Base-by-base conservation (phyloP, 1,284 basidiomycete genomes). In the Cutaneotrichosporon dermatis region DNA sequence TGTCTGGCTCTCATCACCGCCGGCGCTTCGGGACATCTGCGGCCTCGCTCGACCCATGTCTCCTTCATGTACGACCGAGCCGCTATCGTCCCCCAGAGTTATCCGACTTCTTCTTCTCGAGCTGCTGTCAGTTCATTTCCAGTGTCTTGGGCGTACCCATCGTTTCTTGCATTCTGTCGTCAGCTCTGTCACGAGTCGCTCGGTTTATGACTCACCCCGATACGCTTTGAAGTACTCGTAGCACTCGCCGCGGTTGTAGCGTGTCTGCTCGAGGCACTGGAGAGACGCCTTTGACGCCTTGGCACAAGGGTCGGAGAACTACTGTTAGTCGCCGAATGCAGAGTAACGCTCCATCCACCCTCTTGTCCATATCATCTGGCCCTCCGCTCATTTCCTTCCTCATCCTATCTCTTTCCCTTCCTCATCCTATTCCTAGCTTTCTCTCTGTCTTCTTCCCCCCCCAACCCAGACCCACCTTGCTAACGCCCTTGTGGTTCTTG, bases 161-260 rank as follows among this genome's bases (percentile, higher is more conserved):
- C 72, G 75, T 49, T 68, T 70, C 61, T 78, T 78, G 65, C 77
- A 78, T 57, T 76, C 75, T 56, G 50, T 10, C n/a, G 50, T 51
- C 37, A 51, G 50, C 50, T 10, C 33, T 25, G 4, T 10, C 46
- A 35, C 33, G n/a, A n/a, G n/a, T n/a, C 9, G 6, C 13, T 16
- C 9, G 6, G 13, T 13, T 45, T 15, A 25, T 7, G 6, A 45
- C 50, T 39, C 50, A 51, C 50, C 50, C 50, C 74, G 60, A 59
- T 79, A 79, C 25, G 73, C 75, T 52, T 68, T 66, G 62, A 79
- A 79, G 64, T 74, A 79, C 49, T 76, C 72, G 59, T 74, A 67
- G 61, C 77, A 78, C 76, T 77, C 77, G 48, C 71, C 68, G 46
- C 72, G 65, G 60, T 79, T 79, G 60, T 79, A 79, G 58, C 76